Evolutionary conservation across 1,284 basidiomycete genomes (phyloP), one percentile per base, ranked within the genome.

Genomic region (Microbotryum silenes-acaulis): DNA sequence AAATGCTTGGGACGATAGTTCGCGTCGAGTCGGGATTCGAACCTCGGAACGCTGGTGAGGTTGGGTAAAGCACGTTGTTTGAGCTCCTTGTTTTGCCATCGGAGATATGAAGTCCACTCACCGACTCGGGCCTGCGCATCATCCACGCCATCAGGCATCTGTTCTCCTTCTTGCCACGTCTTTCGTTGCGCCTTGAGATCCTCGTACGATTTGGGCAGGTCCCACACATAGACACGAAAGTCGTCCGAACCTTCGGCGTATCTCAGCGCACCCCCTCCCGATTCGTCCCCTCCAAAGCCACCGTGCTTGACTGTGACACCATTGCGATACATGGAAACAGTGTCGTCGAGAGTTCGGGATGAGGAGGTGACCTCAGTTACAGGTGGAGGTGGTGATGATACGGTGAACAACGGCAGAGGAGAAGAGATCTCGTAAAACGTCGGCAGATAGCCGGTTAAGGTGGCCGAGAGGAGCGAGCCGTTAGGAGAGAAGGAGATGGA

Each of bases 261-360:
- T 69, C 85, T 82, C 31, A 79, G 73, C 56, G 85, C 83, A 2
- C 47, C 23, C 1, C 65, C 65, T 0, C 55, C 51, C 6, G 45
- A 7, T n/a, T 60, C 63, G n/a, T 54, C 63, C 4, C 82, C 81
- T 45, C 87, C 85, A 64, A 90, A 88, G 4, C 82, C 81, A 14
- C 87, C 87, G 66, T 88, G 84, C 86, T 89, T 90, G 77, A 87
- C 88, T 1, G 87, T 89, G 63, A 84, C 86, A 1, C 80, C 79
- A 72, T 90, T 89, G 0, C 78, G 77, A 72, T 78, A 74, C 31
- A 80, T 72, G 16, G 77, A 78, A 3, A 75, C 77, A 31, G 84
- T 83, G 60, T 82, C 78, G 6, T 84, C 82, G 5, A 78, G 74
- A 54, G 81, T 79, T 44, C 74, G 73, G 5, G 81, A 84, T 62